phyloP scores from a whole-genome alignment of 768 basidiomycete species.

The Gautieria morchelliformis region DNA sequence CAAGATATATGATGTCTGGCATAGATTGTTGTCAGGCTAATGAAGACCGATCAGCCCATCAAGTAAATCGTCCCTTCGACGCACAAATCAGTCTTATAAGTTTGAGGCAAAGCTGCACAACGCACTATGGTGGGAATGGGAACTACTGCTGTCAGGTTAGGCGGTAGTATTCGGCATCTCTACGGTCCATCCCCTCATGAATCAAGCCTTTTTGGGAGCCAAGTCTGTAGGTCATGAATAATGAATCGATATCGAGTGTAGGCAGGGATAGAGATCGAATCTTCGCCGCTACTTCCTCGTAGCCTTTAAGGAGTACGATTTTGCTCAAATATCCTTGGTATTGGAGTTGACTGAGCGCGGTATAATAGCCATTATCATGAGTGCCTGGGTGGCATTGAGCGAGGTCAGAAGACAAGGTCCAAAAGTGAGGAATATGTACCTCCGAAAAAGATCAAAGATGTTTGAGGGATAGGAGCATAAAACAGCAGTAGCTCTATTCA shows the following conservation, averaged over 20 bases:
- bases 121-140: too few species aligned
- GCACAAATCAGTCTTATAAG: too few species aligned
- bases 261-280: conserved; percentile 42
- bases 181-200: too few species aligned
- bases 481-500: background rate
- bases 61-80: too few species aligned
- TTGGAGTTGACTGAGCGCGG: conserved; percentile 30
- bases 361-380: background rate
- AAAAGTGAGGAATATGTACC: background rate
- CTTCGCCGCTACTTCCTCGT: conserved; percentile 31
- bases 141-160: too few species aligned
- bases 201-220: too few species aligned
- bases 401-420: background rate
- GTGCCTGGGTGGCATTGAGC: background rate
- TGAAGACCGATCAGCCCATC: too few species aligned
- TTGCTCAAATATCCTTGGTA: conserved; percentile 58
- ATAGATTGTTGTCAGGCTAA: too few species aligned
- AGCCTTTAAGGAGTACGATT: conserved; percentile 48
- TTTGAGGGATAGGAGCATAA: background rate
- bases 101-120: too few species aligned
- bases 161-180: too few species aligned
- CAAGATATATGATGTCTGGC: too few species aligned
- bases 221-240: conserved; percentile 29
- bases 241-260: conserved; percentile 40
- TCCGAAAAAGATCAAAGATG: background rate